These are phyloP conservation scores for Hemileccinum rubropunctum DNA, from an alignment of 768 basidiomycete species.

Conservation along the genomic window DNA sequence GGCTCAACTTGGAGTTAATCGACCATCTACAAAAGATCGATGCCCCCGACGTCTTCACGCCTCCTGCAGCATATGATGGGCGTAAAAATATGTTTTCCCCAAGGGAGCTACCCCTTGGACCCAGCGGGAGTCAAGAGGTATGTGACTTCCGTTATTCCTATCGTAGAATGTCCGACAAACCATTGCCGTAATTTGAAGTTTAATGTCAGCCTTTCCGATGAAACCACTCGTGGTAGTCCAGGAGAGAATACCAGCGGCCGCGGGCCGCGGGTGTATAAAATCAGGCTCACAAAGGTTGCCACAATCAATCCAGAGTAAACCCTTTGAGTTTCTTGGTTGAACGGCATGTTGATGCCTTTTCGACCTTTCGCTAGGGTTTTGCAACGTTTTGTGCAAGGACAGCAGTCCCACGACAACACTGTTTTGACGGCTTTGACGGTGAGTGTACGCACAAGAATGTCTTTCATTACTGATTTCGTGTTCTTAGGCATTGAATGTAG, in stretches of 20 bases:
- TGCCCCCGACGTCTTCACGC: conserved; percentile 67
- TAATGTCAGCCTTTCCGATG: conserved; percentile 50
- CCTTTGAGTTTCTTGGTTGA: conserved; percentile 19
- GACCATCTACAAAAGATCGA: conserved; percentile 54
- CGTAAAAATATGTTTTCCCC: conserved; percentile 73
- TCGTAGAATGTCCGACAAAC: neutral
- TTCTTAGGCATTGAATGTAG: conserved; percentile 66
- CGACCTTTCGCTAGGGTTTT: conserved; percentile 47
- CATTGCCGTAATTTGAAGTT: conserved; percentile 43
- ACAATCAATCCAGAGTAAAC: conserved; percentile 57
- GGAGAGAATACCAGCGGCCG: conserved; percentile 32
- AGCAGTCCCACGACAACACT: conserved; percentile 64
- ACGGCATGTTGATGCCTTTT: conserved; percentile 5
- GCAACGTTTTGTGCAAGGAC: conserved; percentile 58
- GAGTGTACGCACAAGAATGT: conserved; percentile 10
- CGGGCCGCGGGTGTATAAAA: conserved; percentile 64
- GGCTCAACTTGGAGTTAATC: conserved; percentile 71
- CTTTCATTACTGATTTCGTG: neutral
- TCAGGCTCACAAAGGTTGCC: conserved; percentile 57
- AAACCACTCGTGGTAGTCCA: conserved; percentile 31
- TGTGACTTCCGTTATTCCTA: conserved; percentile 9
- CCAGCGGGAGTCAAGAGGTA: conserved; percentile 50
- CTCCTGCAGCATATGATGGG: conserved; percentile 74
- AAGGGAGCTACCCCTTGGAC: conserved; percentile 58
- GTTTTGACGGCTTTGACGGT: conserved; percentile 70